Conservation (phyloP, 164 flowering plant species). For the Vitis vinifera region ASM3070453v1 NC_081814.1:1068001-1068500, state of each 20-base stretch:
- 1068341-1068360: slow-evolving; percentile 36
- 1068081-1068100: no score
- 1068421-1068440: slow-evolving; percentile 30
- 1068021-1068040: no score
- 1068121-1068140: no score
- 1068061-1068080: no score
- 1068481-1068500: slow-evolving; percentile 1
- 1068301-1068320: slow-evolving; percentile 10
- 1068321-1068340: slow-evolving; percentile 21
- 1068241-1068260: no score
- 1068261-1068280: background rate
- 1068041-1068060: no score
- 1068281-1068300: slow-evolving; percentile 25
- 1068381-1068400: slow-evolving; percentile 26
- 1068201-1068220: background rate
- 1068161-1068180: no score
- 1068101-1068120: no score
- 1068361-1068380: slow-evolving; percentile 16
- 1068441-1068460: slow-evolving; percentile 48
- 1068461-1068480: slow-evolving; percentile 12
- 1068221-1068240: background rate
- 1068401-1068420: slow-evolving; percentile 34
- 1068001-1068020: no score
- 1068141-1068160: no score
- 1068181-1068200: no score